Percentiles rank a stretch among this genome's conserved stretches.
Conservation (phyloP, 2,329 filamentous ascomycete genomes). For the Xylaria sp. region DNA sequence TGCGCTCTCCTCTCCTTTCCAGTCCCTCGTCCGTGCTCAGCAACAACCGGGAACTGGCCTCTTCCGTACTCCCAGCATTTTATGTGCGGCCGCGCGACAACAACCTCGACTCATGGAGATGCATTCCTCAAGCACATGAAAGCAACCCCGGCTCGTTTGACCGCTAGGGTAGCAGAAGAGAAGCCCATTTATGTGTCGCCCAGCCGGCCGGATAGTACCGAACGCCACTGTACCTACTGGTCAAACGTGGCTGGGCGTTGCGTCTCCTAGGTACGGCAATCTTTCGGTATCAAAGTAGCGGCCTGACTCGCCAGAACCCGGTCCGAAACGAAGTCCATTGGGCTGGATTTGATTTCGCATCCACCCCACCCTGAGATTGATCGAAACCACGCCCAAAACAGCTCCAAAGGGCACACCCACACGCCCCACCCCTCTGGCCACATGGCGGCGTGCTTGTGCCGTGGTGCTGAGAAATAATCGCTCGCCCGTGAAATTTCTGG, state of each 20-base stretch:
- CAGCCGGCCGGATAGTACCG: conserved; percentile 6
- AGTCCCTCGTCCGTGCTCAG: conserved; percentile 6
- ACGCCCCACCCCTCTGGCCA: conserved; percentile 29
- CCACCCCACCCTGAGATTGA: conserved; percentile 28
- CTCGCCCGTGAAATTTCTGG: conserved; percentile 26
- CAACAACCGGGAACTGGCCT: neutral
- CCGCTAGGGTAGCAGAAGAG: conserved; percentile 3
- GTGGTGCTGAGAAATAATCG: conserved; percentile 24
- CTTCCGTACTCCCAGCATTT: conserved; percentile 8
- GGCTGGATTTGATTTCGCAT: conserved; percentile 22
- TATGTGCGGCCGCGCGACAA: conserved; percentile 3
- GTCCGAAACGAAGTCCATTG: conserved; percentile 30
- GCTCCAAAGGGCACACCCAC: conserved; percentile 21
- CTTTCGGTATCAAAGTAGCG: conserved; percentile 28
- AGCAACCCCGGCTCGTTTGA: conserved; percentile 3
- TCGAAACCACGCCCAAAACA: conserved; percentile 26
- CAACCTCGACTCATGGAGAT: conserved; percentile 9
- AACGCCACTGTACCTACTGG: conserved; percentile 8
- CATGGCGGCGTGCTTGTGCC: conserved; percentile 29
- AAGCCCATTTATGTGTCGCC: neutral
- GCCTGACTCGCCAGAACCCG: conserved; percentile 31
- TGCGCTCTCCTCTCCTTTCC: conserved; percentile 4
- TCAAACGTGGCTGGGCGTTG: conserved; percentile 21
- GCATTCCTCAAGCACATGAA: conserved; percentile 3
- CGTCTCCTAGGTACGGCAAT: conserved; percentile 19